phyloP scores from a whole-genome alignment of 2,329 filamentous ascomycete species.

The Aspergillus flavus region DNA sequence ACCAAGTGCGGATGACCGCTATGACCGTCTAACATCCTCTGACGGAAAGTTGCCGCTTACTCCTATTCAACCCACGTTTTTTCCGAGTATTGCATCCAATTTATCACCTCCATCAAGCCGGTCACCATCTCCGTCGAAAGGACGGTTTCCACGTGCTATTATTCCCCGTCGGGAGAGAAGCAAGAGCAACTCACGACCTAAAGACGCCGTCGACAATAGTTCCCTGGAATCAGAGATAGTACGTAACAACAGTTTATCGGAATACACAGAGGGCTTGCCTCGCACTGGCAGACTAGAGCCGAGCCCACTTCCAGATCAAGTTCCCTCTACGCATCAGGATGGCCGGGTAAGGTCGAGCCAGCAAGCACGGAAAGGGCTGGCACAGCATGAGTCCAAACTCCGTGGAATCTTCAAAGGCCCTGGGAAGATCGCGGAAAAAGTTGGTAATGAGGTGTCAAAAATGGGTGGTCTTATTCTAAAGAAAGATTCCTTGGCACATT shows the following conservation, averaged over 20 bases:
- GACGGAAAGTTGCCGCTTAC: constrained; percentile 49
- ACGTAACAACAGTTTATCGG: constrained; percentile 19
- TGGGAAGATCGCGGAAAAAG: constrained; percentile 70
- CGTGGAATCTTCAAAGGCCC: constrained; percentile 75
- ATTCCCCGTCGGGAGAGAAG: constrained; percentile 42
- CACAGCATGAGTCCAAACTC: constrained; percentile 59
- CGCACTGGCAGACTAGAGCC: constrained; percentile 27
- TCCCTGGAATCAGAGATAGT: constrained; percentile 20
- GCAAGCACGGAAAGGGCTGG: constrained; percentile 30
- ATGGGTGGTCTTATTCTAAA: constrained; percentile 64
- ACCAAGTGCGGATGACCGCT: constrained; percentile 41
- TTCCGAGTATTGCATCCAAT: constrained; percentile 64
- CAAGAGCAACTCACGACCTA: constrained; percentile 42
- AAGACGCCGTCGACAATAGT: constrained; percentile 35
- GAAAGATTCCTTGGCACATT: constrained; percentile 54
- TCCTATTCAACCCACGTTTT: constrained; percentile 45
- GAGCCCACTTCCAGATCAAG: constrained; percentile 30
- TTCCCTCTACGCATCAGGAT: constrained; percentile 28
- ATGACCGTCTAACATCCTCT: constrained; percentile 39
- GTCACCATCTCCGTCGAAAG: constrained; percentile 64
- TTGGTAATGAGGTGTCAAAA: constrained; percentile 66
- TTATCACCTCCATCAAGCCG: constrained; percentile 66
- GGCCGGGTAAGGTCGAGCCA: constrained; percentile 23
- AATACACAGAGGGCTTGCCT: constrained; percentile 20
- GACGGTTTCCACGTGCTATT: constrained; percentile 50